Percentiles rank a stretch among this genome's conserved stretches.
phyloP scores from a whole-genome alignment of 176 grass and related monocot species.

The Juncus inflexus region DNA sequence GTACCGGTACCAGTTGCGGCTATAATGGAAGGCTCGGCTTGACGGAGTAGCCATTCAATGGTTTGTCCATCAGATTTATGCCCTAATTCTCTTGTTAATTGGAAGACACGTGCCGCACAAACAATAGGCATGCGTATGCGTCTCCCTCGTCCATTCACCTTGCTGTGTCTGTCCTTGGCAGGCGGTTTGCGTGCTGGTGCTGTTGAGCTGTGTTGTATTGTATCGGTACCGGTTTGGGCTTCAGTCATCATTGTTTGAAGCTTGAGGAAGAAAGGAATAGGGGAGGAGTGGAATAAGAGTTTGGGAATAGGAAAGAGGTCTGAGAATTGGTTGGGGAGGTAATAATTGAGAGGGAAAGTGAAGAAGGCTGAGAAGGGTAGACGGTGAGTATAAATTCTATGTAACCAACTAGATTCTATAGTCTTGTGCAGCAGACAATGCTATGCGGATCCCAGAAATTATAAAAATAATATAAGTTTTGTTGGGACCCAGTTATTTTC shows the following conservation, averaged over 20 bases:
- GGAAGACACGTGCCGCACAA: constrained; percentile 91
- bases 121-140: constrained; percentile 97
- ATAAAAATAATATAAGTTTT: too few relatives aligned
- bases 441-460: too few relatives aligned
- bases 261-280: constrained; percentile 1
- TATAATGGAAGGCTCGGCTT: constrained; percentile 91
- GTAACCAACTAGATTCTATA: too few relatives aligned
- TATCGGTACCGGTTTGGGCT: constrained; percentile 14
- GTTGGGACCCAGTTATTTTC: too few relatives aligned
- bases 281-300: background rate
- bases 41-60: constrained; percentile 87
- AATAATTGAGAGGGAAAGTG: constrained; percentile 22
- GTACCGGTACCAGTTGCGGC: constrained; percentile 82
- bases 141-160: constrained; percentile 84
- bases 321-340: background rate
- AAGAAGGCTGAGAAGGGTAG: background rate
- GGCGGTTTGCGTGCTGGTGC: constrained; percentile 11
- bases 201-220: constrained; percentile 11
- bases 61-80: constrained; percentile 96
- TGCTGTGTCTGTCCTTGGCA: constrained; percentile 85
- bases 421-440: too few relatives aligned
- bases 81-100: constrained; percentile 86
- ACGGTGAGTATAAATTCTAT: too few relatives aligned
- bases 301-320: background rate
- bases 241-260: constrained; percentile 21